Evolutionary conservation across 2,329 filamentous ascomycete species (phyloP), one percentile per base, ranked within the genome.

Genomic region (Grosmannia clavigera): DNA sequence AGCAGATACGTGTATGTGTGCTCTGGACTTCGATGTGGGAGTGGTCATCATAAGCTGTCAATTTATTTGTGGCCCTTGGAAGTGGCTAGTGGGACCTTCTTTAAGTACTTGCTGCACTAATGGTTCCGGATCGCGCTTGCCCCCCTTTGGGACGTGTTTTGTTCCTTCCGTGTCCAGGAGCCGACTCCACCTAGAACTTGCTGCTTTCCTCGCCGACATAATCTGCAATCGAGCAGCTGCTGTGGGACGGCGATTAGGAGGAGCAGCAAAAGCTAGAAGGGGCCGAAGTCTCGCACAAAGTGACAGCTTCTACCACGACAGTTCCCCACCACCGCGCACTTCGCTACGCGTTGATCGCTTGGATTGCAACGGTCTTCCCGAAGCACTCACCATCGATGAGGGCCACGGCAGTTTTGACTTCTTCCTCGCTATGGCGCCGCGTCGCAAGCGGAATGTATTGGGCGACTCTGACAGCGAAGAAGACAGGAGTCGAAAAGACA

Each of bases 391-490:
- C 14, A 27, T n/a, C 31, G 50, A 60, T 60, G 59, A 31, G 33
- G 43, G 25, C 25, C 25, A 22, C 35, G 38, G 9, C 46, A 12
- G 31, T 46, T 5, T 14, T 50, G 31, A 50, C 25, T 50, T 3
- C 25, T 54, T 31, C 53, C 25, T 57, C 64, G 68, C 67, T 64
- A 84, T 84, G 81, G 78, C 79, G 67, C 80, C 80, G 71, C 79
- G 82, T 70, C 79, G 78, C 66, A 81, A 77, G 75, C 79, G 78
- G 66, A 83, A 80, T 69, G 71, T 80, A 66, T 70, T 82, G 62
- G 74, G 77, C 63, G 75, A 75, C 53, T 78, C 79, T 58, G 76
- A 80, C 64, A 77, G 81, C 64, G 76, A 80, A 64, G 72, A 74
- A 38, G 75, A 79, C 59, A 52, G 66, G n/a, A 69, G 65, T 58